These are phyloP conservation scores for Alternaria consortialis DNA, from an alignment of 2,329 filamentous ascomycete genomes.

Conservation along the genomic window DNA sequence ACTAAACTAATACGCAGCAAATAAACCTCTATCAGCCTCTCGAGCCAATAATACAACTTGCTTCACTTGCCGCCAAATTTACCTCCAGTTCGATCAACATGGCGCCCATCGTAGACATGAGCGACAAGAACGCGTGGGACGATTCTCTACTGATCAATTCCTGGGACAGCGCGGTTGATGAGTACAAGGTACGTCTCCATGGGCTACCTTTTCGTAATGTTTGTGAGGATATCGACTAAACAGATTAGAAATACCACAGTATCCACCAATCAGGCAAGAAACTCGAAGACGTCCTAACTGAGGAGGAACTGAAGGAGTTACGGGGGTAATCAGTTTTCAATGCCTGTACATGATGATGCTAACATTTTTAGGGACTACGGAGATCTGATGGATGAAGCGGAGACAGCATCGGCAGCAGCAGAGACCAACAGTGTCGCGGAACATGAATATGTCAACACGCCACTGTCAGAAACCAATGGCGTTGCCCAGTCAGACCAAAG, in stretches of 20 bases:
- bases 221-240: conserved; percentile 13
- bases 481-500: conserved; percentile 14
- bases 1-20: neutral
- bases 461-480: conserved; percentile 28
- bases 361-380: conserved; percentile 42
- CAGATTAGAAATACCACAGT: conserved; percentile 50
- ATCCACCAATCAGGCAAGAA: conserved; percentile 49
- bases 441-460: conserved; percentile 33
- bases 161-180: conserved; percentile 48
- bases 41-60: neutral
- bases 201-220: neutral
- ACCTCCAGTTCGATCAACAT: conserved; percentile 19
- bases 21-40: neutral
- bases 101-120: conserved; percentile 39
- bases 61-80: neutral
- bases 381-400: conserved; percentile 39
- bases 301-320: conserved; percentile 44
- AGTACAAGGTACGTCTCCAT: conserved; percentile 46
- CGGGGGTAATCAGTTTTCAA: conserved; percentile 32
- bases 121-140: conserved; percentile 49
- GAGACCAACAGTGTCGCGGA: conserved; percentile 36
- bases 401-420: conserved; percentile 23
- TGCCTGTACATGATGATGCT: conserved; percentile 5
- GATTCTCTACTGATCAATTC: conserved; percentile 48
- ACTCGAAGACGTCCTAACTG: conserved; percentile 46